phyloP scores from a whole-genome alignment of 2,329 filamentous ascomycete species.

The Calonectria pseudoturangicola region DNA sequence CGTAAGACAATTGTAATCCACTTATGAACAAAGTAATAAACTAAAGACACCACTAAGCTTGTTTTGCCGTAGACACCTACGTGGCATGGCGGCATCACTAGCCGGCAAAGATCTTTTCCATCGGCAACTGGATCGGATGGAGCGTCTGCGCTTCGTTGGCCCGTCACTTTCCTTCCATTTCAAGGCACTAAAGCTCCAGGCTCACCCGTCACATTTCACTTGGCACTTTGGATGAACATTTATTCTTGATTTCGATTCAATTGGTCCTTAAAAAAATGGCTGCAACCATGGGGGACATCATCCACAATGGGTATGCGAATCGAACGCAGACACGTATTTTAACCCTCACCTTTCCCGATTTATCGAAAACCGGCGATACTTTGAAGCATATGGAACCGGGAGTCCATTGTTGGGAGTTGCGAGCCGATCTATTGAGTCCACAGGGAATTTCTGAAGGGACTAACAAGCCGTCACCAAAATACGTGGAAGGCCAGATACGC shows the following conservation, averaged over 20 bases:
- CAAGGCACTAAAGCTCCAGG: not conserved
- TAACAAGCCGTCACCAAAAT: not conserved
- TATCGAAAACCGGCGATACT: not conserved
- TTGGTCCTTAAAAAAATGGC: conserved; percentile 6
- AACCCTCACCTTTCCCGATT: conserved; percentile 25
- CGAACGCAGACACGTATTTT: conserved; percentile 19
- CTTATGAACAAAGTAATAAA: not conserved
- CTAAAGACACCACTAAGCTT: not conserved
- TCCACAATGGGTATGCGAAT: conserved; percentile 1
- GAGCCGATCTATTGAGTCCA: conserved; percentile 14
- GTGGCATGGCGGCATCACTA: conserved; percentile 1
- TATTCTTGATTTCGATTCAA: not conserved
- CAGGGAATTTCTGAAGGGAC: not conserved
- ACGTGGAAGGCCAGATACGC: conserved; percentile 21
- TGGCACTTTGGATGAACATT: not conserved
- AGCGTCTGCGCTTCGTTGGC: not conserved
- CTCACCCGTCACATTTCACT: not conserved
- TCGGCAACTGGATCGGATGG: not conserved
- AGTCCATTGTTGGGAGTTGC: conserved; percentile 25
- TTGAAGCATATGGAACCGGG: conserved; percentile 7
- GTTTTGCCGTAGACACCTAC: not conserved
- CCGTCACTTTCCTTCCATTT: not conserved
- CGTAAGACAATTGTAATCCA: too few relatives aligned
- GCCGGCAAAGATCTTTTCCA: conserved; percentile 34
- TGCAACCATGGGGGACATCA: not conserved